phyloP scores from a whole-genome alignment of 106 monocot genomes.

The Phalaenopsis equestris region DNA sequence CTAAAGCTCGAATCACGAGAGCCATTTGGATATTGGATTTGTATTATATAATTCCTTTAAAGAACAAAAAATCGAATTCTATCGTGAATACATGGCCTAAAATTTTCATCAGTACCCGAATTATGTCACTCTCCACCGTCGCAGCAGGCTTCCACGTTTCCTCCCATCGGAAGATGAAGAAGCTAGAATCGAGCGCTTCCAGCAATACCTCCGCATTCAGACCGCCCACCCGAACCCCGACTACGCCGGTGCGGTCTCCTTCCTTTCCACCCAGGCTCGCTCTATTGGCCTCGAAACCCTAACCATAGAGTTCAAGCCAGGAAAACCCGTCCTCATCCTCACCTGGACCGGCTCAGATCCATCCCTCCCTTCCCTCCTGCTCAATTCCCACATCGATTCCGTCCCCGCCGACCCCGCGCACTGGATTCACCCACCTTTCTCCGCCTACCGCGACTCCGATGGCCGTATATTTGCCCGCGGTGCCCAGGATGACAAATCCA shows the following conservation, averaged over 20 bases:
- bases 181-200: constrained; percentile 46
- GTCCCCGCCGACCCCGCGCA: constrained; percentile 62
- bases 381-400: constrained; percentile 88
- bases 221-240: constrained; percentile 82
- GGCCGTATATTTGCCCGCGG: constrained; percentile 87
- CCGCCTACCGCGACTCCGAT: constrained; percentile 48
- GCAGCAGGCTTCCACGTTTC: neutral
- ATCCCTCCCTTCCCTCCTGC: constrained; percentile 77
- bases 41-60: too few relatives aligned
- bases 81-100: too few relatives aligned
- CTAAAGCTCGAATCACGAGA: too few relatives aligned
- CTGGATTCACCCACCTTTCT: constrained; percentile 77
- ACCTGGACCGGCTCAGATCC: constrained; percentile 55
- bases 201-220: constrained; percentile 75
- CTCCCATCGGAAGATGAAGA: constrained; percentile 15
- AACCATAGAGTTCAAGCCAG: constrained; percentile 43
- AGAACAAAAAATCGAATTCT: too few relatives aligned
- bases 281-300: constrained; percentile 31
- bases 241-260: constrained; percentile 62
- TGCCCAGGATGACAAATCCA: constrained; percentile 92
- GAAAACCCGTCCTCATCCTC: constrained; percentile 72
- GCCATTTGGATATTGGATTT: too few relatives aligned
- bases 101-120: neutral
- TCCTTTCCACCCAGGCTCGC: constrained; percentile 47
- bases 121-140: neutral